phyloP scores from a whole-genome alignment of 768 basidiomycete species.

The Rossbeevera mucosa region DNA sequence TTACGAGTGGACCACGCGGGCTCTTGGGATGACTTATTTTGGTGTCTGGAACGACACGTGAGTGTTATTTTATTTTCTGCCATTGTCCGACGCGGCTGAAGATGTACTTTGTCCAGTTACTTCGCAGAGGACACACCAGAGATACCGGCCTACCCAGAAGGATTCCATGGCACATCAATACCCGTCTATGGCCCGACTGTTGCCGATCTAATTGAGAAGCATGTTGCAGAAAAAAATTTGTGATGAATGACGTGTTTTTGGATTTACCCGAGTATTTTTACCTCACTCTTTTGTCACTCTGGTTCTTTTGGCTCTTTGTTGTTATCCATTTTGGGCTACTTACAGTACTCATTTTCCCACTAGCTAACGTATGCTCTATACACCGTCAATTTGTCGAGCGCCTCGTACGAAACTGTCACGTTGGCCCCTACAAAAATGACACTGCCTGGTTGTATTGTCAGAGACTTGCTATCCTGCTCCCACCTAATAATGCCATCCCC shows the following conservation, averaged over 20 bases:
- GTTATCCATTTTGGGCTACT: neutral
- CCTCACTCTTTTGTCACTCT: neutral
- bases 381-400: constrained; percentile 24
- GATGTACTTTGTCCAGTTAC: constrained; percentile 10
- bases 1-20: constrained; percentile 77
- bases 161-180: constrained; percentile 77
- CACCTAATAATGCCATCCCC: constrained; percentile 59
- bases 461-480: constrained; percentile 32
- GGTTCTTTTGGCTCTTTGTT: neutral
- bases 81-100: neutral
- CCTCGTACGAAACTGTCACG: constrained; percentile 47
- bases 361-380: constrained; percentile 29
- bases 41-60: constrained; percentile 81
- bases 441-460: constrained; percentile 57
- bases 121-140: constrained; percentile 35
- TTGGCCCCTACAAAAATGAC: constrained; percentile 83
- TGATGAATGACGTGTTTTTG: neutral
- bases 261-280: neutral
- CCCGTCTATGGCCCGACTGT: constrained; percentile 65
- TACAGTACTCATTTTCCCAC: neutral
- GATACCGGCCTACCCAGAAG: constrained; percentile 66
- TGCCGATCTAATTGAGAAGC: constrained; percentile 68
- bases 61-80: constrained; percentile 21
- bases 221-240: constrained; percentile 36
- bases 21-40: constrained; percentile 71